A percentile compares a stretch with the other conserved stretches of the same genome.
Conservation (phyloP, 441 rosid genomes). For the Francoa sonchifolia region DNA sequence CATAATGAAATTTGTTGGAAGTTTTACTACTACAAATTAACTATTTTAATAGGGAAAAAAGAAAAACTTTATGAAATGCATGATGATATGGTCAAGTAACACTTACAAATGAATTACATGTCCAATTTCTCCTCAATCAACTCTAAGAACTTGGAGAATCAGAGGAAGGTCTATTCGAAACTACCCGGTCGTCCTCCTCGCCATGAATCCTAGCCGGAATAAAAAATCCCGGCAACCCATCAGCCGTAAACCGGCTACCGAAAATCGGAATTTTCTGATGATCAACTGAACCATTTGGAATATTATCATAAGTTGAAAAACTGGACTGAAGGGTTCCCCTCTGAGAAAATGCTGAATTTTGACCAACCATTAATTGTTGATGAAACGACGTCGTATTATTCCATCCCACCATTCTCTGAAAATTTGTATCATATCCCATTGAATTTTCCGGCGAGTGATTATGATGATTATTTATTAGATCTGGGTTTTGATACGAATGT, state of each 20-base stretch:
- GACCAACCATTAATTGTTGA: slow-evolving; percentile 25
- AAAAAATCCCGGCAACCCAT: slow-evolving; percentile 32
- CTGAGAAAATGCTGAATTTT: slow-evolving; percentile 19
- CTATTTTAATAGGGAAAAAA: background rate
- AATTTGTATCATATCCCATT: slow-evolving; percentile 12
- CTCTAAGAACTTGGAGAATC: slow-evolving; percentile 16
- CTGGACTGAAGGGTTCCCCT: slow-evolving; percentile 66
- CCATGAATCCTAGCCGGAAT: slow-evolving; percentile 26
- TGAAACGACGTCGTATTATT: slow-evolving; percentile 20
- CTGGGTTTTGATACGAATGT: slow-evolving; percentile 29
- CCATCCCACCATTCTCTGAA: slow-evolving; percentile 34
- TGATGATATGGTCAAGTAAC: too few relatives aligned
- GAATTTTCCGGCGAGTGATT: slow-evolving; percentile 14
- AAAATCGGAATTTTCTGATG: slow-evolving; percentile 23
- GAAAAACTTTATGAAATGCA: background rate
- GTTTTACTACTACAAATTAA: background rate
- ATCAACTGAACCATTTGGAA: slow-evolving; percentile 21
- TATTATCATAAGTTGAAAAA: slow-evolving; percentile 29
- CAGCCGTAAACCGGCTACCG: slow-evolving; percentile 27
- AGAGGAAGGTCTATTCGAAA: slow-evolving; percentile 13
- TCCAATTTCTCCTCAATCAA: slow-evolving; percentile 6
- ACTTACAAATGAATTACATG: too few relatives aligned
- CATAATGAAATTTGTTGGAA: too few relatives aligned
- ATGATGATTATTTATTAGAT: slow-evolving; percentile 16
- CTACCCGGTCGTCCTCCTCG: slow-evolving; percentile 13